These are phyloP conservation scores for Voacanga thouarsii DNA, from an alignment of 257 asterid genomes.

Conservation along the genomic window DNA sequence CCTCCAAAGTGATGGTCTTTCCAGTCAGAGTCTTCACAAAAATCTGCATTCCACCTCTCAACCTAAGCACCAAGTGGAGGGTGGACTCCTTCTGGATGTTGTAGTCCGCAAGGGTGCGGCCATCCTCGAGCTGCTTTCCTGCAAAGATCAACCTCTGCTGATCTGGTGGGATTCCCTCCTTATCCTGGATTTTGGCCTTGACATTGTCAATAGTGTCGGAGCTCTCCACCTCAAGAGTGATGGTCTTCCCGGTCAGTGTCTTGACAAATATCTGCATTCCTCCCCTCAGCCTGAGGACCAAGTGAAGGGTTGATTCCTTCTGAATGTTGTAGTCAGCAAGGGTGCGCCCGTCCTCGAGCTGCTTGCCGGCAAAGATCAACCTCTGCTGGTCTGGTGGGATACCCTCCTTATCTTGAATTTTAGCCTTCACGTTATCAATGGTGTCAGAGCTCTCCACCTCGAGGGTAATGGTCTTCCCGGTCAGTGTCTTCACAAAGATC, in stretches of 20 bases:
- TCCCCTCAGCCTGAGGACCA: constrained; percentile 50
- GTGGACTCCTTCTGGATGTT: constrained; percentile 70
- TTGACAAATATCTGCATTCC: constrained; percentile 50
- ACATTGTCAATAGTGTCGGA: constrained; percentile 50
- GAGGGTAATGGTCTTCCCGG: constrained; percentile 63
- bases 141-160: constrained; percentile 76
- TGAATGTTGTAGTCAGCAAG: constrained; percentile 66
- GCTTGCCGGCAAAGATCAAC: constrained; percentile 67
- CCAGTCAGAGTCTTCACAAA: constrained; percentile 68
- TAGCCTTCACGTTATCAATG: constrained; percentile 66
- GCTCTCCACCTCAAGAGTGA: constrained; percentile 49
- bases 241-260: constrained; percentile 49
- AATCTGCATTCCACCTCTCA: constrained; percentile 73
- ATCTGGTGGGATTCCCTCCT: constrained; percentile 79
- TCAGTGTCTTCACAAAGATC: constrained; percentile 63
- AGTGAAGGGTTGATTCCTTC: constrained; percentile 66
- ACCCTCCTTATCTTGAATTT: constrained; percentile 73
- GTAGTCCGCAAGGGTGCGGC: constrained; percentile 63
- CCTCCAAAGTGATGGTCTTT: constrained; percentile 67
- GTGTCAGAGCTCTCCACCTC: constrained; percentile 75
- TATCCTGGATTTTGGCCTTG: constrained; percentile 49
- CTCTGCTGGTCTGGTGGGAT: constrained; percentile 92
- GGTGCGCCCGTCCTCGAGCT: constrained; percentile 65
- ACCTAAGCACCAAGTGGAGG: constrained; percentile 60
- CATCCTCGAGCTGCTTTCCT: constrained; percentile 67